Conservation (phyloP, 1,284 basidiomycete species). For the Rhodotorula mucilaginosa region DNA sequence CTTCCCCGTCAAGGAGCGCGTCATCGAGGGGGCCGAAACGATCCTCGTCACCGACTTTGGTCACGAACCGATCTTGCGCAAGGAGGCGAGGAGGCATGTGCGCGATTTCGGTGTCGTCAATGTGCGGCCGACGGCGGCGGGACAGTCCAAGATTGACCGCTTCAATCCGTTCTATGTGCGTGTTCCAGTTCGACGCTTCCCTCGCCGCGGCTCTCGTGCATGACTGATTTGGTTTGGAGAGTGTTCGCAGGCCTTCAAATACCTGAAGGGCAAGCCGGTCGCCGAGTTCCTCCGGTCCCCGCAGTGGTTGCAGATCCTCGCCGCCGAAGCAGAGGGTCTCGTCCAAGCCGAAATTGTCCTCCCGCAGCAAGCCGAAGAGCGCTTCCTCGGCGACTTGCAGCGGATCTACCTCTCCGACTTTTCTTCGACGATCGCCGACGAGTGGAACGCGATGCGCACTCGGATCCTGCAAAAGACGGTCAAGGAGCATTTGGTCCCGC, state of each 20-base stretch:
- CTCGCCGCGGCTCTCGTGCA: no score
- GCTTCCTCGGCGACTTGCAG: conserved; percentile 70
- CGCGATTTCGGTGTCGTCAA: conserved; percentile 74
- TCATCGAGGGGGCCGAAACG: conserved; percentile 63
- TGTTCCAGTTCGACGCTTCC: conserved; percentile 28
- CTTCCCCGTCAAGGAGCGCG: conserved; percentile 44
- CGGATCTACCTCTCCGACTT: conserved; percentile 82
- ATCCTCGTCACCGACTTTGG: conserved; percentile 87
- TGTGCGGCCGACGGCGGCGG: conserved; percentile 84
- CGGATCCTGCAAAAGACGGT: conserved; percentile 75
- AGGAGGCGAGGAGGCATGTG: conserved; percentile 75
- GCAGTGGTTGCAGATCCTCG: conserved; percentile 90
- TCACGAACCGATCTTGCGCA: conserved; percentile 84
- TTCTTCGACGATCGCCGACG: conserved; percentile 75
- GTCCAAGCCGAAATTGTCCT: conserved; percentile 74
- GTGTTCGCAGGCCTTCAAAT: conserved; percentile 80
- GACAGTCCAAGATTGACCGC: conserved; percentile 85
- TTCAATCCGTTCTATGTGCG: conserved; percentile 83
- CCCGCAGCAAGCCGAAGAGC: conserved; percentile 60
- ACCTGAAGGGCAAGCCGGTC: conserved; percentile 78
- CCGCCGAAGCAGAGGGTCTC: conserved; percentile 83
- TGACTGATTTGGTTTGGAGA: neutral
- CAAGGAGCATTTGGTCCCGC: conserved; percentile 74
- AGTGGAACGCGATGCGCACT: conserved; percentile 89
- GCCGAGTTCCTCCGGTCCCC: conserved; percentile 63